phyloP scores from a whole-genome alignment of 257 asterid species.

The Solanum rostratum region DNA sequence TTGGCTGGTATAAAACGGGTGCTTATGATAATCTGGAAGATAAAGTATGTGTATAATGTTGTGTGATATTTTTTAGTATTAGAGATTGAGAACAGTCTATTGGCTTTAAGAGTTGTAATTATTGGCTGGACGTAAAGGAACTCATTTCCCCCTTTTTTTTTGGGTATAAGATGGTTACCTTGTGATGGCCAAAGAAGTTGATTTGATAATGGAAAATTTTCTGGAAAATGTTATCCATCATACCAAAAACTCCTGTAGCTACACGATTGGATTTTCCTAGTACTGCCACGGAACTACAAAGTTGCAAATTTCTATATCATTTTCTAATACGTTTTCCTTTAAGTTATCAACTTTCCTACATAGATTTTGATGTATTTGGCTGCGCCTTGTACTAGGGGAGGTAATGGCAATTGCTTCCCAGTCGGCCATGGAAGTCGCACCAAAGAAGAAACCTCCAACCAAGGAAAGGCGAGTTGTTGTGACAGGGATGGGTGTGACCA shows the following conservation, averaged over 20 bases:
- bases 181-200: background rate
- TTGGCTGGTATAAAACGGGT: background rate
- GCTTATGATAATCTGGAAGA: background rate
- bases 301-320: background rate
- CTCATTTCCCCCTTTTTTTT: background rate
- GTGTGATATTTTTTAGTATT: background rate
- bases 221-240: background rate
- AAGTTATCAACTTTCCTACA: background rate
- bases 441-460: constrained; percentile 48
- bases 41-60: background rate
- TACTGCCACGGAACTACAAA: background rate
- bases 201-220: background rate
- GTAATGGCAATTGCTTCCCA: constrained; percentile 42
- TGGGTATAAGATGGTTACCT: background rate
- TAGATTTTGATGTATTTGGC: background rate
- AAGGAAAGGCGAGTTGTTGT: constrained; percentile 89
- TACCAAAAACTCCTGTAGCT: background rate
- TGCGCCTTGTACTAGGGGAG: constrained; percentile 28
- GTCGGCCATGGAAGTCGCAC: constrained; percentile 33
- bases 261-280: background rate
- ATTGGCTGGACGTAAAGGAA: background rate
- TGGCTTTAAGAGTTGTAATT: background rate
- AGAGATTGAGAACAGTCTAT: background rate
- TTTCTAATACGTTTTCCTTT: background rate
- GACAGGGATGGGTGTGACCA: constrained; percentile 93